phyloP scores from a whole-genome alignment of 2,329 filamentous ascomycete species.

The Fusarium sp. region DNA sequence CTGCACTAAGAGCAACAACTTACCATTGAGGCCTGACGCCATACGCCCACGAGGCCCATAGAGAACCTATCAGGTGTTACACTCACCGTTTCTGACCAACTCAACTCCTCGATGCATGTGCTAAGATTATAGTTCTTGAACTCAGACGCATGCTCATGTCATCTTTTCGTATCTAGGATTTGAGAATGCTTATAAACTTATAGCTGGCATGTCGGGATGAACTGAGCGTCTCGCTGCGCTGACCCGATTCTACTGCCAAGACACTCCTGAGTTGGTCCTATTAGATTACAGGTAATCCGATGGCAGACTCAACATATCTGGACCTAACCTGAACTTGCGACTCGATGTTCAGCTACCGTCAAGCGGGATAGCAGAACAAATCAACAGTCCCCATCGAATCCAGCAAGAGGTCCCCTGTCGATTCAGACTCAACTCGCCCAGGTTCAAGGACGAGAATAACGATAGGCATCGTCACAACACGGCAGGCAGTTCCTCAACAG shows the following conservation, averaged over 20 bases:
- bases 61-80: too few relatives aligned
- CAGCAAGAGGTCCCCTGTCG: neutral
- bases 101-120: neutral
- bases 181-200: neutral
- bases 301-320: too few relatives aligned
- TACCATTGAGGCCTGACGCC: neutral
- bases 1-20: rapidly evolving
- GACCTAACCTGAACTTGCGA: too few relatives aligned
- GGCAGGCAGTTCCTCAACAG: rapidly evolving
- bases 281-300: neutral
- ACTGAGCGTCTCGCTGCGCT: neutral
- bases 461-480: neutral
- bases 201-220: neutral
- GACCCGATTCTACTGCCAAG: neutral
- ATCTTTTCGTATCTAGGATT: neutral
- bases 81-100: neutral
- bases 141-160: neutral
- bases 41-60: neutral
- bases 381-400: neutral
- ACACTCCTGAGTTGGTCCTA: neutral
- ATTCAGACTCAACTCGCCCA: neutral
- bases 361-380: neutral
- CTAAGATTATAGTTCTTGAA: neutral
- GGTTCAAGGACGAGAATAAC: neutral
- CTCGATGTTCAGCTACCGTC: too few relatives aligned